Evolutionary conservation across 129 eudicot species (phyloP).

Genomic region (Escallonia rubra): DNA sequence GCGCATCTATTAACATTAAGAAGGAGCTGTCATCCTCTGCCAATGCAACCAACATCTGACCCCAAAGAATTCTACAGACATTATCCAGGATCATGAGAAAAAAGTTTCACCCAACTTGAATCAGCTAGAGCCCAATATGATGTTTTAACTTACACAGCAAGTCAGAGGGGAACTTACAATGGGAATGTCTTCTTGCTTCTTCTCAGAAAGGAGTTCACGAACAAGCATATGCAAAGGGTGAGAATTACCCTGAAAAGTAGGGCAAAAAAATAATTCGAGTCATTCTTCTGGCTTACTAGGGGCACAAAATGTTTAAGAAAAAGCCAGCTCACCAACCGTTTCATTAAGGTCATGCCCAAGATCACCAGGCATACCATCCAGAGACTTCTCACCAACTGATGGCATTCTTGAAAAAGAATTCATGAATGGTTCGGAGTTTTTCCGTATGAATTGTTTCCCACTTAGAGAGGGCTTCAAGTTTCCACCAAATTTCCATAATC

Average conservation of each 20-base stretch:
- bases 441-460: conserved; percentile 46
- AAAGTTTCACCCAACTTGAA: neutral
- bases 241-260: conserved; percentile 33
- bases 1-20: neutral
- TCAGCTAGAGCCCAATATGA: neutral
- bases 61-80: neutral
- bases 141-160: neutral
- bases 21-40: neutral
- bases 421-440: conserved; percentile 47
- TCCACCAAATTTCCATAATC: conserved; percentile 52
- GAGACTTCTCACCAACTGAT: conserved; percentile 33
- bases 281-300: conserved; percentile 11
- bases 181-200: conserved; percentile 72
- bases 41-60: neutral
- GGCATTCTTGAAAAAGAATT: conserved; percentile 41
- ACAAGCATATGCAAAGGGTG: conserved; percentile 49
- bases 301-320: conserved; percentile 6
- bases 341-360: conserved; percentile 37
- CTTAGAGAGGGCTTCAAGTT: conserved; percentile 36
- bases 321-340: conserved; percentile 41
- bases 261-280: neutral
- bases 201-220: conserved; percentile 57
- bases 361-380: conserved; percentile 32
- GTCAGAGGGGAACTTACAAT: conserved; percentile 33
- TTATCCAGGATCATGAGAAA: neutral